phyloP scores from a whole-genome alignment of 1,139 yeast species.

The Candida anutae region DNA sequence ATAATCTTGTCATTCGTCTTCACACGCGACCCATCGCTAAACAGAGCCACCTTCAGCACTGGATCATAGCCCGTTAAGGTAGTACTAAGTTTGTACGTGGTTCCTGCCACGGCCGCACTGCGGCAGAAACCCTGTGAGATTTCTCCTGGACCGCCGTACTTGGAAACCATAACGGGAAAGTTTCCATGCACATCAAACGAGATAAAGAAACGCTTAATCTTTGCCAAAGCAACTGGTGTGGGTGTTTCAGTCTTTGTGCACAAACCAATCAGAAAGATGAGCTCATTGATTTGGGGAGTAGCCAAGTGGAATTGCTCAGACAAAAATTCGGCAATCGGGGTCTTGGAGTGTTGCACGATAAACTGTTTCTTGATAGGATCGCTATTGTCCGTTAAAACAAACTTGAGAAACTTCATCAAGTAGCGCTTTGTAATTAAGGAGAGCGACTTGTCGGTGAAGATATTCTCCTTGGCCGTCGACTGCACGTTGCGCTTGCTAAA shows the following conservation, averaged over 20 bases:
- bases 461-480: slow-evolving; percentile 72
- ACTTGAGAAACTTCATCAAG: slow-evolving; percentile 89
- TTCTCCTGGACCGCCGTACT: slow-evolving; percentile 96
- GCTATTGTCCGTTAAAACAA: slow-evolving; percentile 64
- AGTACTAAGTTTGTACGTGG: slow-evolving; percentile 81
- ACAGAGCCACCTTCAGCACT: slow-evolving; percentile 53
- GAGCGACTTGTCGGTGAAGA: slow-evolving; percentile 82
- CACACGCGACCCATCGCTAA: slow-evolving; percentile 71
- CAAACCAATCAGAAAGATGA: slow-evolving; percentile 79
- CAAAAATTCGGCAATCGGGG: slow-evolving; percentile 54
- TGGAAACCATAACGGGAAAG: slow-evolving; percentile 87
- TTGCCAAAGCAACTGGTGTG: slow-evolving; percentile 67
- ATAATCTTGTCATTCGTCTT: slow-evolving; percentile 72
- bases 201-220: slow-evolving; percentile 73
- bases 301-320: slow-evolving; percentile 61
- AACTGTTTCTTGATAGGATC: slow-evolving; percentile 38
- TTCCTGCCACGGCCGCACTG: slow-evolving; percentile 97
- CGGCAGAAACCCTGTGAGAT: slow-evolving; percentile 95
- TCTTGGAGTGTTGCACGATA: slow-evolving; percentile 48
- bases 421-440: slow-evolving; percentile 71
- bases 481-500: slow-evolving; percentile 72
- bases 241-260: slow-evolving; percentile 52
- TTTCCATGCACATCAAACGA: slow-evolving; percentile 93
- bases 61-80: slow-evolving; percentile 58
- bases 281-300: slow-evolving; percentile 68